phyloP scores from a whole-genome alignment of 345 rosid species.

The Gossypium raimondii region DNA sequence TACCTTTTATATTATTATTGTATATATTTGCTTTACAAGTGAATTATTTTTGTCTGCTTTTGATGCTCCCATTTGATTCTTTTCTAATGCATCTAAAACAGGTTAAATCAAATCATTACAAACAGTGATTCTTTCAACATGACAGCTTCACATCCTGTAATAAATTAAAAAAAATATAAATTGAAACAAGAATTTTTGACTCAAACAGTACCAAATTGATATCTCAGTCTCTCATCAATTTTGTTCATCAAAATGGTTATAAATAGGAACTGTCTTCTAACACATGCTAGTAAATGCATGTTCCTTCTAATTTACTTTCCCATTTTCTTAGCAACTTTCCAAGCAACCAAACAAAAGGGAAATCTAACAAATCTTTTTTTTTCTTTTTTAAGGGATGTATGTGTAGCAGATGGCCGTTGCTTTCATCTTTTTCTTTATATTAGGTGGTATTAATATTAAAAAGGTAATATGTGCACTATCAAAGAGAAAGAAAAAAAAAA shows the following conservation, averaged over 20 bases:
- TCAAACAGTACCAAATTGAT: not conserved
- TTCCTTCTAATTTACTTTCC: not conserved
- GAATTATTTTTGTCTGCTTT: slow-evolving; percentile 20
- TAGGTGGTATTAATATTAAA: slow-evolving; percentile 11
- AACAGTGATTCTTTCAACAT: not conserved
- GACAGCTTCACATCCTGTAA: slow-evolving; percentile 11
- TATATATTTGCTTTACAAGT: slow-evolving; percentile 15
- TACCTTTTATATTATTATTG: not conserved
- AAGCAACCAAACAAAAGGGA: not conserved
- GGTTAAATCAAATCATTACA: slow-evolving; percentile 24
- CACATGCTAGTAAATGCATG: too few species aligned
- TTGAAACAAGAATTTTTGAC: slow-evolving; percentile 6
- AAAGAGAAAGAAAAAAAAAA: slow-evolving; percentile 18
- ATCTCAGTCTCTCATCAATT: not conserved
- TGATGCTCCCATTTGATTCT: slow-evolving; percentile 19
- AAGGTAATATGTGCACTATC: slow-evolving; percentile 11
- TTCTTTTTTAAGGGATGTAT: not conserved
- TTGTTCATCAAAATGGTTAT: not conserved
- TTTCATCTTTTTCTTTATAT: slow-evolving; percentile 11
- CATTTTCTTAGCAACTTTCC: not conserved
- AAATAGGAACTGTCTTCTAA: too few species aligned
- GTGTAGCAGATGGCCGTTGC: slow-evolving; percentile 12
- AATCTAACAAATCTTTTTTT: not conserved
- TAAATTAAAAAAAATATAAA: not conserved
- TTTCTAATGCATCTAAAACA: slow-evolving; percentile 24